A percentile compares a stretch with the other conserved stretches of the same genome.
These are phyloP conservation scores for Chaetoceros muelleri DNA, from an alignment of 108 stramenopile species.

Conservation along the genomic window DNA sequence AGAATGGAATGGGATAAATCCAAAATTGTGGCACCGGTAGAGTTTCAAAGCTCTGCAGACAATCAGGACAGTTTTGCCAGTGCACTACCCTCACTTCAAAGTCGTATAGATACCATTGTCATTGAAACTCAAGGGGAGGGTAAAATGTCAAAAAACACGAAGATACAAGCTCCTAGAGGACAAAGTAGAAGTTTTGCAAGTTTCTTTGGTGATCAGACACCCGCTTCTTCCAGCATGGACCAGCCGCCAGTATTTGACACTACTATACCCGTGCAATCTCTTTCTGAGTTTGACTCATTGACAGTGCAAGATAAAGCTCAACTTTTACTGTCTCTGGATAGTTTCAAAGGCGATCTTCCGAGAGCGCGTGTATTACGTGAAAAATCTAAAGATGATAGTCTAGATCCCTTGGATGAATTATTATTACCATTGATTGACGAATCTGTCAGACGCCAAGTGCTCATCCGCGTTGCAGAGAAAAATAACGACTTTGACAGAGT, in stretches of 20 bases:
- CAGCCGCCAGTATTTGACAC: slow-evolving; percentile 8
- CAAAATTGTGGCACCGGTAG: slow-evolving; percentile 7
- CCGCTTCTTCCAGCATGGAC: neutral
- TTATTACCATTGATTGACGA: slow-evolving; percentile 79
- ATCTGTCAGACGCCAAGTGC: slow-evolving; percentile 58
- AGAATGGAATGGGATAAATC: slow-evolving; percentile 38
- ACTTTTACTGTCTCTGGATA: slow-evolving; percentile 53
- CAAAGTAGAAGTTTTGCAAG: neutral
- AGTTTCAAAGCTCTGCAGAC: neutral
- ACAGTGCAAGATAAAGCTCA: slow-evolving; percentile 51
- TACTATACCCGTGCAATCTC: slow-evolving; percentile 56
- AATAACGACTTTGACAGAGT: slow-evolving; percentile 44
- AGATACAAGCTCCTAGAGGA: neutral
- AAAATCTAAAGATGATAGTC: neutral
- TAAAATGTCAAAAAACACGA: neutral
- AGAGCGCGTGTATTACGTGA: slow-evolving; percentile 47
- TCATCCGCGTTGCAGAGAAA: slow-evolving; percentile 58
- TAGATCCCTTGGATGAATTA: slow-evolving; percentile 49
- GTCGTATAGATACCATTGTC: neutral
- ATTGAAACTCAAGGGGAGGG: neutral
- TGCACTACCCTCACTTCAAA: neutral
- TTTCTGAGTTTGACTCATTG: slow-evolving; percentile 56
- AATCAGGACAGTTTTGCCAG: too few species aligned
- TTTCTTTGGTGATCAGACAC: neutral
- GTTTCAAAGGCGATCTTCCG: slow-evolving; percentile 51